A percentile compares a stretch with the other conserved stretches of the same genome.
Evolutionary conservation across 129 eudicot species (phyloP).

Genomic region (Scalesia atractyloides): DNA sequence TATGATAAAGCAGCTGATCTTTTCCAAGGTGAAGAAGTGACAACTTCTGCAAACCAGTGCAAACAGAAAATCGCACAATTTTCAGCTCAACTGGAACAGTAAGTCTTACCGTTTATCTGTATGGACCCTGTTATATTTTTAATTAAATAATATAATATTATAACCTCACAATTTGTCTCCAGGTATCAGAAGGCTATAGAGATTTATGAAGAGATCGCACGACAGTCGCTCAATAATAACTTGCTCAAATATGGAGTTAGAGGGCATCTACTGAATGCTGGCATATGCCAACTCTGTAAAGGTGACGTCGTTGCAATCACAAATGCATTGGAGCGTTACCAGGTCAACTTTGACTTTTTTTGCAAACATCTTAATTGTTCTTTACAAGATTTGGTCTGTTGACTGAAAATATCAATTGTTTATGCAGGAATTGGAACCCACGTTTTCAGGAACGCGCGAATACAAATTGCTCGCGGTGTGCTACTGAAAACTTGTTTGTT

Average conservation of each 20-base stretch:
- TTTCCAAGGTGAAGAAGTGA: slow-evolving; percentile 69
- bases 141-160: not conserved
- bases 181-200: slow-evolving; percentile 48
- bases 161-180: slow-evolving; percentile 11
- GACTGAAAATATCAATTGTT: slow-evolving; percentile 11
- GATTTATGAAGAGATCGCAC: slow-evolving; percentile 56
- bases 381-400: not conserved
- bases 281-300: slow-evolving; percentile 60
- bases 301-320: slow-evolving; percentile 50
- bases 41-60: slow-evolving; percentile 77
- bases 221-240: slow-evolving; percentile 51
- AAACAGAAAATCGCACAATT: slow-evolving; percentile 75
- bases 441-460: slow-evolving; percentile 69
- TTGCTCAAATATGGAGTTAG: slow-evolving; percentile 52
- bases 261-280: slow-evolving; percentile 63
- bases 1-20: slow-evolving; percentile 71
- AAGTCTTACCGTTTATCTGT: slow-evolving; percentile 21
- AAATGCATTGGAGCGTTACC: slow-evolving; percentile 55
- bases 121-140: not conserved
- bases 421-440: slow-evolving; percentile 67
- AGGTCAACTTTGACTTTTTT: slow-evolving; percentile 29
- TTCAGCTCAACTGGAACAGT: slow-evolving; percentile 73
- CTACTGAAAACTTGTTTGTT: slow-evolving; percentile 7
- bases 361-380: not conserved
- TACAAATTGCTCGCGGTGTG: slow-evolving; percentile 55